These are phyloP conservation scores for Kluyveromyces nonfermentans DNA, from an alignment of 805 yeast genomes.

Conservation along the genomic window DNA sequence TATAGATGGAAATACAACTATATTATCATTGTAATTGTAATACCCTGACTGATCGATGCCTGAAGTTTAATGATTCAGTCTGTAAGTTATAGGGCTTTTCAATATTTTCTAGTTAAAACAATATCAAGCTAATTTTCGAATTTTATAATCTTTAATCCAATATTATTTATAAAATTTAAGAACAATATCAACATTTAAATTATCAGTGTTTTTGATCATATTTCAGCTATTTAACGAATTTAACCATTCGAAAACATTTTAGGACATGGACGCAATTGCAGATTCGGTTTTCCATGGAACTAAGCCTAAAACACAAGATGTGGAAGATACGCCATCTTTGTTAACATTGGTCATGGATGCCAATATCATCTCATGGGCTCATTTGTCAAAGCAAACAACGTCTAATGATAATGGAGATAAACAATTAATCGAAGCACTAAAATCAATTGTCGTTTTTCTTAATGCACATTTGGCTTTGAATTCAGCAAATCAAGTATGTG, in stretches of 20 bases:
- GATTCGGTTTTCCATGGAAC: slow-evolving; percentile 27
- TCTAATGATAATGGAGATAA: slow-evolving; percentile 17
- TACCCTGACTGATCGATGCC: neutral
- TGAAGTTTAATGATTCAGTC: too few relatives aligned
- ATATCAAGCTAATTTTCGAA: too few relatives aligned
- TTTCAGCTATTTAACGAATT: too few relatives aligned
- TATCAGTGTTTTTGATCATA: too few relatives aligned
- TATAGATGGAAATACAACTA: slow-evolving; percentile 23
- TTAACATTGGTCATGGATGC: slow-evolving; percentile 71
- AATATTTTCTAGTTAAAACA: too few relatives aligned
- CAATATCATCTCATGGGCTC: slow-evolving; percentile 46
- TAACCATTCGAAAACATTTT: neutral
- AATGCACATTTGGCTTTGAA: slow-evolving; percentile 85
- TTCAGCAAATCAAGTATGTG: slow-evolving; percentile 74
- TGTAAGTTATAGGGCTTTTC: too few relatives aligned
- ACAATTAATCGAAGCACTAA: slow-evolving; percentile 49
- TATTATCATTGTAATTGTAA: slow-evolving; percentile 8
- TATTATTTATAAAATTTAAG: too few relatives aligned
- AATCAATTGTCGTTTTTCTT: slow-evolving; percentile 61
- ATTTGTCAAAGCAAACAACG: slow-evolving; percentile 17
- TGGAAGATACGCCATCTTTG: slow-evolving; percentile 67
- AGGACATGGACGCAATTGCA: slow-evolving; percentile 28
- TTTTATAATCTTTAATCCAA: too few relatives aligned
- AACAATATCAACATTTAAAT: too few relatives aligned
- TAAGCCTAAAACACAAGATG: slow-evolving; percentile 13